Conservation (phyloP, 2,329 filamentous ascomycete species). For the Aspergillus sp. region DNA sequence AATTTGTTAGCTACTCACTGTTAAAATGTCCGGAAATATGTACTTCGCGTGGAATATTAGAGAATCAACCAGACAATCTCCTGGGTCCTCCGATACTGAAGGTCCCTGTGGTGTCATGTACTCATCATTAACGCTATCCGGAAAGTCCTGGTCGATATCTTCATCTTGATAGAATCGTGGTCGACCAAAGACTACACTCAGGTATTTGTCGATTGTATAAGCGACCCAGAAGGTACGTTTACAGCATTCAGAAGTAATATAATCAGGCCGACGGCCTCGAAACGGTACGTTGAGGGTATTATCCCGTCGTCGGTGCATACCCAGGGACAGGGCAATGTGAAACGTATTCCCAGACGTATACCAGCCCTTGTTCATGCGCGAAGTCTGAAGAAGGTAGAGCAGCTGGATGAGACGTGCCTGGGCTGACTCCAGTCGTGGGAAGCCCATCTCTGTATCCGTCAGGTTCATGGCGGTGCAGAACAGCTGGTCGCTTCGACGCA, state of each 20-base stretch:
- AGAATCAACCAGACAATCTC: constrained; percentile 20
- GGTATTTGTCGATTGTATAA: constrained; percentile 55
- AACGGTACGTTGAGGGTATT: constrained; percentile 8
- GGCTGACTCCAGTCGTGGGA: constrained; percentile 35
- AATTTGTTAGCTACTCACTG: not conserved
- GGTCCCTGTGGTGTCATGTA: constrained; percentile 42
- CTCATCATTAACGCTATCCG: constrained; percentile 46
- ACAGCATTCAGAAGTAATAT: constrained; percentile 36
- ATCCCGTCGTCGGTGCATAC: constrained; percentile 14
- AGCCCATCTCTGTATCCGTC: constrained; percentile 33
- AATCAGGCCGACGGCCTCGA: constrained; percentile 14
- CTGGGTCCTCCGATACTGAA: constrained; percentile 15
- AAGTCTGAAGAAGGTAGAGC: constrained; percentile 42
- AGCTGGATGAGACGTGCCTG: constrained; percentile 42
- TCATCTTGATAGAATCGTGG: constrained; percentile 56
- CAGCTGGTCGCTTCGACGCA: constrained; percentile 6
- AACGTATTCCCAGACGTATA: constrained; percentile 41
- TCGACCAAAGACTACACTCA: constrained; percentile 54
- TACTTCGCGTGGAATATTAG: constrained; percentile 42
- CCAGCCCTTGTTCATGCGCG: constrained; percentile 47
- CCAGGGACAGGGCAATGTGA: constrained; percentile 31
- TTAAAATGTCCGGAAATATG: not conserved
- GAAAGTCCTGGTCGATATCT: constrained; percentile 56
- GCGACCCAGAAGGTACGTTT: constrained; percentile 55
- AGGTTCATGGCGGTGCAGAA: constrained; percentile 24